Base-by-base conservation (phyloP, 2,329 filamentous ascomycete genomes). In the Pseudocercospora fijiensis region DNA sequence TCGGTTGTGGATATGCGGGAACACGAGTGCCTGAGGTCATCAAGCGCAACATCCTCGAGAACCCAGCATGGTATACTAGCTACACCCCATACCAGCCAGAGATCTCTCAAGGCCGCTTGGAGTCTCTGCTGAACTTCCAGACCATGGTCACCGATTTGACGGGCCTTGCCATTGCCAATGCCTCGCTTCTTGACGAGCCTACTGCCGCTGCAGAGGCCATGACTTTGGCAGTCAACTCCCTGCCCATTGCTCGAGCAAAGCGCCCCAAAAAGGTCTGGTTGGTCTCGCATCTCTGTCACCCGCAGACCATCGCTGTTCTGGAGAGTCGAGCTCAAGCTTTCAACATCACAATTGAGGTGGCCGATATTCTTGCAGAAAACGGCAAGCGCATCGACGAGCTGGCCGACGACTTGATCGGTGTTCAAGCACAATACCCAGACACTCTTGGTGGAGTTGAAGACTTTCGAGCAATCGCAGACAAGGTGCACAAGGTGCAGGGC, bases 31-130 rank as follows among this genome's bases (percentile, higher is more conserved):
- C 94, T 4, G 86, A 91, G 61, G 93, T 97, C 62, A 96, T 98
- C 76, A 91, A 95, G 82, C 85, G 93, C 70, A 97, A 97, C 76
- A 85, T 98, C 4, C 81, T 98, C 63, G 92, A 98, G 82, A 94
- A 90, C 76, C 94, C 94, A 4, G 92, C 89, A 9, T 98, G 94
- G 94, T 98, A 98, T 78, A 98, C 94, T 45, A 96, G 92, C 80
- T 97, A 98, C 78, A 97, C 94, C 0, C 94, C 94, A 16, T 98
- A 97, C 79, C 94, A 98, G 80, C 90, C 94, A 2, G 94, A 98
- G 80, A 96, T 98, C 81, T 96, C 92, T 76, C 94, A 98, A 80
- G 94, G 94, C 37, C 88, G 94, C 61, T 80, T 98, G 66, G 92
- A 97, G 82, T 96, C 92, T 5, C 82, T 98, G 60, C 82, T 98